Conservation (phyloP, 2,329 filamentous ascomycete species). For the Alternaria solani region DNA sequence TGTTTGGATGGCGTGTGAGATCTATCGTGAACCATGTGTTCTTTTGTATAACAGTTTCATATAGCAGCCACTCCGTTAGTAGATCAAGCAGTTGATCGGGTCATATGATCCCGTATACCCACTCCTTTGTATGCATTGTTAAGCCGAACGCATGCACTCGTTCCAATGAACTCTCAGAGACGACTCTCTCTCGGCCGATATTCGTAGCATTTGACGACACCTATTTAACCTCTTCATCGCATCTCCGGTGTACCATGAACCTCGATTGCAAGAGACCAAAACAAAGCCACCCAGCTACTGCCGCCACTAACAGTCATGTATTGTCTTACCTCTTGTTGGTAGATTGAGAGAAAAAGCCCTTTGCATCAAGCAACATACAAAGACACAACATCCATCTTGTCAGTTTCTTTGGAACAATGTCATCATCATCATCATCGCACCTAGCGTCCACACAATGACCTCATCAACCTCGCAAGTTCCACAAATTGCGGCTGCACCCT, state of each 20-base stretch:
- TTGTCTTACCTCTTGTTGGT: too few relatives aligned
- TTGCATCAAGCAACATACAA: not conserved
- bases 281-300: too few relatives aligned
- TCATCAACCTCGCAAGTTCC: not conserved
- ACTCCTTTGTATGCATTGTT: not conserved
- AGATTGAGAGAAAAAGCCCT: too few relatives aligned
- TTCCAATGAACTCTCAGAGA: not conserved
- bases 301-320: too few relatives aligned
- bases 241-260: too few relatives aligned
- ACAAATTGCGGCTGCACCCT: not conserved
- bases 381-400: not conserved
- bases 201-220: too few relatives aligned
- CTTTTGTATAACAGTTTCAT: not conserved
- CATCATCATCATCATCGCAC: not conserved
- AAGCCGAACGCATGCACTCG: not conserved
- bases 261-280: too few relatives aligned
- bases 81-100: not conserved
- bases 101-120: not conserved
- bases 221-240: too few relatives aligned
- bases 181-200: too few relatives aligned
- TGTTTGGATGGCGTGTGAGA: slow-evolving; percentile 44
- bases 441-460: not conserved
- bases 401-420: not conserved
- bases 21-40: not conserved
- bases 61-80: not conserved